Conservation (phyloP, 106 monocot genomes). For the Vanilla planifolia region DNA sequence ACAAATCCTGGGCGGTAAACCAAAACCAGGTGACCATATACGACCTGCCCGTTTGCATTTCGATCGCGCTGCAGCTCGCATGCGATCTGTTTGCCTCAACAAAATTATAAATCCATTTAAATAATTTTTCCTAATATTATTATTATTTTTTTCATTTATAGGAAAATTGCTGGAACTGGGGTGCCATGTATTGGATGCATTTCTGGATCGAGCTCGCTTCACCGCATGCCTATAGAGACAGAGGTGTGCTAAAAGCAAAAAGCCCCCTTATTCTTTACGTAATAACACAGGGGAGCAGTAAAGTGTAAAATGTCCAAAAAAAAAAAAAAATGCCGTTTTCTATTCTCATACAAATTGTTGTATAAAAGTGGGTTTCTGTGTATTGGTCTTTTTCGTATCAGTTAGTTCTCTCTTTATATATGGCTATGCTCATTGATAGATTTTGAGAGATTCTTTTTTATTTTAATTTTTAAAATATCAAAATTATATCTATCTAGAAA, state of each 20-base stretch:
- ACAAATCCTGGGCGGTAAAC: not conserved
- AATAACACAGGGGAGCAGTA: too few relatives aligned
- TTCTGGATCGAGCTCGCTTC: constrained; percentile 50
- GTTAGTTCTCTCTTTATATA: too few relatives aligned
- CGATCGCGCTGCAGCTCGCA: not conserved
- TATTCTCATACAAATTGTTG: too few relatives aligned
- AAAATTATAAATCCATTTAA: not conserved
- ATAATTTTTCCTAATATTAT: not conserved
- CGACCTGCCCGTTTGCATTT: not conserved
- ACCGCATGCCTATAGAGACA: constrained; percentile 35
- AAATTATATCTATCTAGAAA: too few relatives aligned
- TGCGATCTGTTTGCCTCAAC: not conserved
- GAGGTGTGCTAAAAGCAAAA: not conserved
- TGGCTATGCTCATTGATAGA: too few relatives aligned
- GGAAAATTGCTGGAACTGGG: constrained; percentile 66
- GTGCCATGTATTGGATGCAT: constrained; percentile 45
- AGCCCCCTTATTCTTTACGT: not conserved
- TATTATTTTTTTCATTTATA: constrained; percentile 12
- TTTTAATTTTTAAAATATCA: too few relatives aligned
- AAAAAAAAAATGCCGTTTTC: too few relatives aligned
- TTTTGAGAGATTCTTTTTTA: too few relatives aligned
- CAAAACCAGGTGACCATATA: not conserved
- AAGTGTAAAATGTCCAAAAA: too few relatives aligned
- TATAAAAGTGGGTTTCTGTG: too few relatives aligned
- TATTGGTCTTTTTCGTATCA: too few relatives aligned